Conservation (phyloP, 2,329 filamentous ascomycete genomes). For the Hypoxylon sp. region DNA sequence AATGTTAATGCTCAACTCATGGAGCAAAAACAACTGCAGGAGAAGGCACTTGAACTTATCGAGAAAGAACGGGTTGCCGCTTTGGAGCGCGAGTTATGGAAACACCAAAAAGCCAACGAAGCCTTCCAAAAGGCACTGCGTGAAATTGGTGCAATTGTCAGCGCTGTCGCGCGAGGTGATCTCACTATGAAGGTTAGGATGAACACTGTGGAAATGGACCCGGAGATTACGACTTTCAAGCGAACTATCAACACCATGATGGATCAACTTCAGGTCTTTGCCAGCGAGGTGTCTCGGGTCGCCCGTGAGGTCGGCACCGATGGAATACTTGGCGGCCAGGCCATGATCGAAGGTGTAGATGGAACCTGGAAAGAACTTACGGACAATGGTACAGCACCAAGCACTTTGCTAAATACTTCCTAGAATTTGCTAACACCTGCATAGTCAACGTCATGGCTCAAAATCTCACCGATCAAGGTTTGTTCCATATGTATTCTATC, state of each 20-base stretch:
- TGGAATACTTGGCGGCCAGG: conserved; percentile 92
- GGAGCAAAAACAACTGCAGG: conserved; percentile 87
- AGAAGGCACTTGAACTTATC: conserved; percentile 84
- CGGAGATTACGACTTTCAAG: conserved; percentile 98
- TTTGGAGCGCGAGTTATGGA: conserved; percentile 92
- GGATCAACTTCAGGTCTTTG: conserved; percentile 96
- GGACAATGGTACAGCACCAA: conserved; percentile 74
- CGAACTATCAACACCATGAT: conserved; percentile 99
- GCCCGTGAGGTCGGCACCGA: conserved; percentile 97
- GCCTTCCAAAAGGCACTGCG: conserved; percentile 97
- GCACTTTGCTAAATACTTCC: conserved; percentile 3
- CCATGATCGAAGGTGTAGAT: conserved; percentile 92
- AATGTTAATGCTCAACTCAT: conserved; percentile 88
- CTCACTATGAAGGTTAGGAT: conserved; percentile 97
- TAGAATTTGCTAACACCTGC: conserved; percentile 47
- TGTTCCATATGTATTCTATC: conserved; percentile 28
- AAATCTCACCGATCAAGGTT: conserved; percentile 82
- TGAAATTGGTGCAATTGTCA: conserved; percentile 98
- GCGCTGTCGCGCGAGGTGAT: conserved; percentile 94
- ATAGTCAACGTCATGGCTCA: conserved; percentile 87
- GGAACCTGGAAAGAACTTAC: conserved; percentile 98
- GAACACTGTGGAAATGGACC: conserved; percentile 96
- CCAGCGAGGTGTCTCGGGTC: conserved; percentile 94
- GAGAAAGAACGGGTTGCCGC: conserved; percentile 90
- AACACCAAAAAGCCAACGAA: conserved; percentile 97